Base-by-base conservation (phyloP, 208 protist genomes). In the Acanthamoeba divionensis region DNA sequence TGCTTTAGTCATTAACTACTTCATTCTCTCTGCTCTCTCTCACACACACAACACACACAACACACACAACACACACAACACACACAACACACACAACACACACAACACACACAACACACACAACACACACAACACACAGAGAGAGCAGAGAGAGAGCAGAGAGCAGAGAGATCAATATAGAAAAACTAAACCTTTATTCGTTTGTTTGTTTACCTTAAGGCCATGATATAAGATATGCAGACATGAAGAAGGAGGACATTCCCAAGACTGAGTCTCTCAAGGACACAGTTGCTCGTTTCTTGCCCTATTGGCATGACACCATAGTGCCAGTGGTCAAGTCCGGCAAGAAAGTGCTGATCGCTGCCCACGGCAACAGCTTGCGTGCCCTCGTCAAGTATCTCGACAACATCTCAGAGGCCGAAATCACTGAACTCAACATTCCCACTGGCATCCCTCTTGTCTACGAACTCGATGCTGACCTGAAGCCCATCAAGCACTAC, bases 281-380 rank as follows among this genome's bases (percentile, higher is more conserved):
- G 24, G 60, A 62, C 44, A 69, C 65, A 24, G 57, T 95, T 10
- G 93, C 79, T 18, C 82, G 94, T 67, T 82, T 95, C 50, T 12
- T 95, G 15, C 94, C 94, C 50, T 90, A 91, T 8, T 95, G 93
- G 93, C 45, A 94, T 15, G 89, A 91, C 29, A 90, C 73, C 41
- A 96, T 94, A 55, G 93, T 86, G 24, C 94, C 93, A 50, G 57
- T 48, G 0, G 93, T 96, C 62, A 90, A 92, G 44, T 80, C 63
- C 33, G 95, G 95, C 21, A 95, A 96, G 90, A 93, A 90, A 33
- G 87, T 96, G 36, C 29, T 96, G n/a, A 92, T 96, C 90, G 94
- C 91, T 75, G 95, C 95, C 65, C 95, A 96, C 79, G 95, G 95
- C 57, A 95, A 95, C 71, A 90, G 67, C 45, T 57, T 96, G 41